Evolutionary conservation across 139 green algal species (phyloP), one percentile per base, ranked within the genome.

Genomic region (Marvania coccoides): DNA sequence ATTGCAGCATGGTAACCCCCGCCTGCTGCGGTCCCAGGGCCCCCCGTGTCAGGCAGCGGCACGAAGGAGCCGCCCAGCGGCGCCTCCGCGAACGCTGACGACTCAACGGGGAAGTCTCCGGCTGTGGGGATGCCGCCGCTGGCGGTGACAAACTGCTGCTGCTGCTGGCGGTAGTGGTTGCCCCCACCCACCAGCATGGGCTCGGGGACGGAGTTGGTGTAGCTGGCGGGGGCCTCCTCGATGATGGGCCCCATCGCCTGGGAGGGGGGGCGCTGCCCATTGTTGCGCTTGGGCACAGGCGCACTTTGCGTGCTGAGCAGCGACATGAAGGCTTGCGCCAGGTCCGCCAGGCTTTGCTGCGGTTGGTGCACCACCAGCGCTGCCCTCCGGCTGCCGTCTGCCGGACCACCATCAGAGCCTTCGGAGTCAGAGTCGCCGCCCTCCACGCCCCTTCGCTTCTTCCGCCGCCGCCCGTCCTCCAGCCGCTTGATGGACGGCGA

Each of bases 401-500:
- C 12, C 45, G 45, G 45, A 9, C 24, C 26, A 57, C 12, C 42
- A 15, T 64, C 63, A n/a, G 63, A 71, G 45, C 31, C 63, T n/a
- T 62, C 63, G 36, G 42, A 48, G 47, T 61, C 34, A 31, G 6
- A 31, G 29, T 24, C 63, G 14, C 15, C 47, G 30, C 19, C 35
- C 15, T 26, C 33, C 47, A 33, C 61, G 29, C 71, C 54, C 6
- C 70, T 61, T 55, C 70, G 75, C 58, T 83, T 55, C 74, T 80
- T 48, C 46, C 74, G 29, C 33, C 65, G n/a, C 24, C 57, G 38
- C n/a, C 74, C 59, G 68, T 75, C 70, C 8, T 73, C 74, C 15
- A 75, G 48, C 14, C 74, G 70, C 38, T 78, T 77, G 51, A 76
- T 73, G 37, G n/a, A 65, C 34, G 51, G 68, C 14, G 56, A 61